phyloP scores from a whole-genome alignment of 2,329 filamentous ascomycete genomes.

The Tolypocladium capitatum region DNA sequence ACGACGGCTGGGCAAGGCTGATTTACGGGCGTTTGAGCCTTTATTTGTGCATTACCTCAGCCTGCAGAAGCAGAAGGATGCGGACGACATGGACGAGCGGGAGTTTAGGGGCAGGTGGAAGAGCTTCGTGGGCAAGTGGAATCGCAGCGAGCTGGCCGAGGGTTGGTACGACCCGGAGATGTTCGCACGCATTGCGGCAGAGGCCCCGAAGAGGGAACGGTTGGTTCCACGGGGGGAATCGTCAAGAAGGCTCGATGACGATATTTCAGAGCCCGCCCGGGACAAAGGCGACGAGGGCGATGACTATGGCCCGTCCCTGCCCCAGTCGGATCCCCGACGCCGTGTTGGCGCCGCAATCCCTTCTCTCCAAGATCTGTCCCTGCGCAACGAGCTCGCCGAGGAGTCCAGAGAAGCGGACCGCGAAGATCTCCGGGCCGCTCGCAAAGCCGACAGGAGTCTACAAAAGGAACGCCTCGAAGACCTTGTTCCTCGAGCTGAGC shows the following conservation, averaged over 20 bases:
- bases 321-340: conserved; percentile 11
- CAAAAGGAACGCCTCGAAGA: conserved; percentile 71
- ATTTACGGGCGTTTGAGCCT: conserved; percentile 51
- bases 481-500: conserved; percentile 66
- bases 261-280: neutral
- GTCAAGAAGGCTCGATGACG: conserved; percentile 4
- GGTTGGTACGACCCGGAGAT: conserved; percentile 86
- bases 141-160: conserved; percentile 71
- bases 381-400: conserved; percentile 35
- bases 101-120: conserved; percentile 82
- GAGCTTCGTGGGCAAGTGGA: conserved; percentile 87
- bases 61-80: conserved; percentile 65
- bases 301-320: conserved; percentile 37
- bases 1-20: conserved; percentile 51
- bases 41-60: conserved; percentile 78
- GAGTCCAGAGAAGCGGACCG: conserved; percentile 38
- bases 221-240: neutral
- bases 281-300: conserved; percentile 32
- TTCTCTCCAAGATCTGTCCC: conserved; percentile 57
- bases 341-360: conserved; percentile 50
- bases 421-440: conserved; percentile 44
- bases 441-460: conserved; percentile 48
- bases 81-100: conserved; percentile 57
- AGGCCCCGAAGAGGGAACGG: conserved; percentile 5
- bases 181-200: conserved; percentile 29